Evolutionary conservation across 2,329 filamentous ascomycete genomes (phyloP).

Genomic region (Fusarium xyrophilum): DNA sequence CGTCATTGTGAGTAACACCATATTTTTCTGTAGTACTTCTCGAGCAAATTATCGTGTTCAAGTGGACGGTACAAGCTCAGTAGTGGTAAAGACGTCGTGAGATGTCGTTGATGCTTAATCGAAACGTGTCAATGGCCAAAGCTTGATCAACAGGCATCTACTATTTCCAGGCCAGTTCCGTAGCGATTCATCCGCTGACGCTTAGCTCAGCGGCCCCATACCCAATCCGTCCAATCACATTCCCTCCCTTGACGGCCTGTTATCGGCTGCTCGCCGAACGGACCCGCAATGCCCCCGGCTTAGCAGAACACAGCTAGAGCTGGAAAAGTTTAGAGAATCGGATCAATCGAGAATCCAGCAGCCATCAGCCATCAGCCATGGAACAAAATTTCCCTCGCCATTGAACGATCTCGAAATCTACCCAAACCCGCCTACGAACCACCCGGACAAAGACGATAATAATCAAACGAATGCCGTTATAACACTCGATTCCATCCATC

Average conservation of each 20-base stretch:
- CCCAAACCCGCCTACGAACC: not conserved
- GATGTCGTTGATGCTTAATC: not conserved
- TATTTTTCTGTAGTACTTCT: constrained; percentile 43
- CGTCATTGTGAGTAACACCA: constrained; percentile 84
- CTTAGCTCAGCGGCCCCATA: constrained; percentile 17
- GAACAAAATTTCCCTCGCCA: constrained; percentile 34
- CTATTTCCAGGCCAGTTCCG: constrained; percentile 12
- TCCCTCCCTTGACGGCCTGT: not conserved
- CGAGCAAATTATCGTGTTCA: fast-evolving
- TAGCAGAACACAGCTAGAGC: constrained; percentile 34
- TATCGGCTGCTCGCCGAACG: constrained; percentile 29
- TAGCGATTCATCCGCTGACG: constrained; percentile 29
- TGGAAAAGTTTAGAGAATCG: constrained; percentile 42
- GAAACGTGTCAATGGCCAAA: constrained; percentile 1
- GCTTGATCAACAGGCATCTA: constrained; percentile 7
- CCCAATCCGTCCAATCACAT: constrained; percentile 13
- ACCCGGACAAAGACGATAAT: not conserved
- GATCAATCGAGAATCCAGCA: constrained; percentile 28
- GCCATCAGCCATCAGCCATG: constrained; percentile 26
- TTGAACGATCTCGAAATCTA: constrained; percentile 7
- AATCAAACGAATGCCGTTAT: constrained; percentile 26
- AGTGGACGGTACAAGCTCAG: fast-evolving
- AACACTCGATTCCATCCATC: not conserved
- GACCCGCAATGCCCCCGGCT: constrained; percentile 32
- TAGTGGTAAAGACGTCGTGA: not conserved